These are phyloP conservation scores for Coniochaeta sp. DNA, from an alignment of 2,329 filamentous ascomycete genomes.

Conservation along the genomic window DNA sequence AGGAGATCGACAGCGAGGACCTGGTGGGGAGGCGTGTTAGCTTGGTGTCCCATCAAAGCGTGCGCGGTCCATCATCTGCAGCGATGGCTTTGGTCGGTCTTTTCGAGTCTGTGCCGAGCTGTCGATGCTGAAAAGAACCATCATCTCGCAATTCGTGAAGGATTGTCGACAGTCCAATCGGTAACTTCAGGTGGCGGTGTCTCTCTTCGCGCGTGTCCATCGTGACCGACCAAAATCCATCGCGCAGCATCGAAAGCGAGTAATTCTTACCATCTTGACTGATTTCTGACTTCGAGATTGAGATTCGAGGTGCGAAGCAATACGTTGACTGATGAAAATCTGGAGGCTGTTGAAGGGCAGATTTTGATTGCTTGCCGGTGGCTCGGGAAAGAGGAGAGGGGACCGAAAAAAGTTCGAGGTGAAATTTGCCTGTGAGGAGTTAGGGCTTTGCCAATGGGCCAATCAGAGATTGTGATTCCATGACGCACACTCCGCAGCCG, in stretches of 20 bases:
- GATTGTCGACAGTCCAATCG: not conserved
- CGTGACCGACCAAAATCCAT: conserved; percentile 6
- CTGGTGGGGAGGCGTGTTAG: conserved; percentile 50
- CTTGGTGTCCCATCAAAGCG: conserved; percentile 19
- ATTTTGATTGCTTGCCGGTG: conserved; percentile 46
- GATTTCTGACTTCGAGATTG: conserved; percentile 24
- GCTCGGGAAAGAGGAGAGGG: conserved; percentile 33
- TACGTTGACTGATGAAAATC: conserved; percentile 42
- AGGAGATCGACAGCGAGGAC: conserved; percentile 99
- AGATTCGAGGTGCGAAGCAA: not conserved
- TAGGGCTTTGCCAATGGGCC: conserved; percentile 14
- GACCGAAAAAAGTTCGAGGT: conserved; percentile 44
- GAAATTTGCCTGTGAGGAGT: conserved; percentile 21
- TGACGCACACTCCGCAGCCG: not conserved
- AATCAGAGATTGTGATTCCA: not conserved
- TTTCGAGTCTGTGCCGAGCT: not conserved
- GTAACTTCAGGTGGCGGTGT: not conserved
- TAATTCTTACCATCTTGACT: conserved; percentile 62
- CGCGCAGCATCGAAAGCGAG: conserved; percentile 8
- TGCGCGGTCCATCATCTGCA: not conserved
- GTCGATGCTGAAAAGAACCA: not conserved
- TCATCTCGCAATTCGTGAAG: too few relatives aligned
- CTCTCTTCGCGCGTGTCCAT: not conserved
- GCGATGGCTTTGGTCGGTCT: not conserved
- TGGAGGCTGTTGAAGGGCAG: conserved; percentile 27